Percentiles rank a stretch among this genome's conserved stretches.
Evolutionary conservation across 805 yeast species (phyloP).

Genomic region (Lipomyces mesembrius): DNA sequence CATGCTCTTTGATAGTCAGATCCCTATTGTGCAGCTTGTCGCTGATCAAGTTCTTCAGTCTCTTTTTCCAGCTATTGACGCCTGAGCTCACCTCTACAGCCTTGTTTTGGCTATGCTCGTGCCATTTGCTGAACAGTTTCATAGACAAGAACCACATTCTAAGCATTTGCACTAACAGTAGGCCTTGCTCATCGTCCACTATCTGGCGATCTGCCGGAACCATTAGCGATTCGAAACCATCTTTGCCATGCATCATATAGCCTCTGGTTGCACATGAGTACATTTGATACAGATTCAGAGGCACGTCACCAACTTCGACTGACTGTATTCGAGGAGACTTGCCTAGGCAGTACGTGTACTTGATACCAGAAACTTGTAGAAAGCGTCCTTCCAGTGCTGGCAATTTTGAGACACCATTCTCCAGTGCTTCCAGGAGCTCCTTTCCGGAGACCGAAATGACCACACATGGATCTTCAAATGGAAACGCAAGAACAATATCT

Average conservation of each 20-base stretch:
- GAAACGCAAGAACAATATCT: conserved; percentile 37
- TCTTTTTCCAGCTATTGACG: background rate
- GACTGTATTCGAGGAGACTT: conserved; percentile 29
- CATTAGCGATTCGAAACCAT: conserved; percentile 33
- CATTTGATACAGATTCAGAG: conserved; percentile 26
- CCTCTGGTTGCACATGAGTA: conserved; percentile 37
- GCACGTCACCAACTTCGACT: conserved; percentile 27
- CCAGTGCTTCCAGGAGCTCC: conserved; percentile 33
- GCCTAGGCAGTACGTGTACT: conserved; percentile 27
- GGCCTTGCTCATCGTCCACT: conserved; percentile 37
- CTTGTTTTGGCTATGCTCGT: conserved; percentile 4
- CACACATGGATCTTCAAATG: conserved; percentile 40
- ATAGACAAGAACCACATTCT: conserved; percentile 38
- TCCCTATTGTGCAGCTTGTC: background rate
- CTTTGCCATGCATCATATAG: conserved; percentile 38
- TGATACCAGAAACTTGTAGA: conserved; percentile 37
- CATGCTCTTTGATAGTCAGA: background rate
- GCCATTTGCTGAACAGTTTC: conserved; percentile 22
- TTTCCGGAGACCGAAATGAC: conserved; percentile 35
- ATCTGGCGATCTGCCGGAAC: conserved; percentile 29
- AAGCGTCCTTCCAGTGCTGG: conserved; percentile 40
- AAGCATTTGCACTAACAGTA: conserved; percentile 33
- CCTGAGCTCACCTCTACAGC: background rate
- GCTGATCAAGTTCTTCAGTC: background rate
- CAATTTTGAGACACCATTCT: conserved; percentile 37